Evolutionary conservation across 2,329 filamentous ascomycete genomes (phyloP).

Genomic region (Diplodia corticola): DNA sequence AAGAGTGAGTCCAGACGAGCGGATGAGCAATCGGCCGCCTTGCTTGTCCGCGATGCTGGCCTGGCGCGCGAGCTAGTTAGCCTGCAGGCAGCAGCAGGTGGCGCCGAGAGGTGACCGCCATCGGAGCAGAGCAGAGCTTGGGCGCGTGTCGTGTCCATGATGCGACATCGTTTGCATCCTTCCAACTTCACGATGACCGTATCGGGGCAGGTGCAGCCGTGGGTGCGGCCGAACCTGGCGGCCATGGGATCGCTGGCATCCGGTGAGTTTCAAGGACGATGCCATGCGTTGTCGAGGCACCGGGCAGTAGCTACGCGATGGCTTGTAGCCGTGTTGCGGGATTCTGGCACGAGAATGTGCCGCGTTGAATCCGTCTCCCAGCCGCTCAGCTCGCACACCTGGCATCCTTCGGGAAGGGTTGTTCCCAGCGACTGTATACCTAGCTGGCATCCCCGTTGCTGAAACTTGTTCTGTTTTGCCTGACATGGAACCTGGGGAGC

Average conservation of each 20-base stretch:
- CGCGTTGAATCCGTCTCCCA: background rate
- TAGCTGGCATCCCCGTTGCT: conserved; percentile 3
- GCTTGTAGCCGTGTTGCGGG: background rate
- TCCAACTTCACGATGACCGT: background rate
- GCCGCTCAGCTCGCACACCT: background rate
- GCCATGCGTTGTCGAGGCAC: conserved; percentile 1
- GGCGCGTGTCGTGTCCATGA: conserved; percentile 20
- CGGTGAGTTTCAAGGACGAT: conserved; percentile 7
- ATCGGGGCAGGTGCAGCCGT: conserved; percentile 10
- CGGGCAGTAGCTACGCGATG: background rate
- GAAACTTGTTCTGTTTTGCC: conserved; percentile 21
- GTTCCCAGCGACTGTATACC: background rate
- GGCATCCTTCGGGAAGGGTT: background rate
- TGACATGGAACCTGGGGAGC: background rate
- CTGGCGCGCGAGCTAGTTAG: conserved; percentile 2
- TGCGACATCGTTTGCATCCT: conserved; percentile 20
- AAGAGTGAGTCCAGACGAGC: background rate
- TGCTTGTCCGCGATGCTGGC: conserved; percentile 3
- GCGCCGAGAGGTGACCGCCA: conserved; percentile 16
- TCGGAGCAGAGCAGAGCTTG: conserved; percentile 9
- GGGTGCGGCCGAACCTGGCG: background rate
- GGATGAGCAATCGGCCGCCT: conserved; percentile 14
- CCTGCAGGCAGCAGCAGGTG: conserved; percentile 10
- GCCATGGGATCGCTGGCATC: background rate
- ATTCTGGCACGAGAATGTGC: background rate